A percentile compares a stretch with the other conserved stretches of the same genome.
Conservation (phyloP, 2,329 filamentous ascomycete species). For the Gremmenia infestans region DNA sequence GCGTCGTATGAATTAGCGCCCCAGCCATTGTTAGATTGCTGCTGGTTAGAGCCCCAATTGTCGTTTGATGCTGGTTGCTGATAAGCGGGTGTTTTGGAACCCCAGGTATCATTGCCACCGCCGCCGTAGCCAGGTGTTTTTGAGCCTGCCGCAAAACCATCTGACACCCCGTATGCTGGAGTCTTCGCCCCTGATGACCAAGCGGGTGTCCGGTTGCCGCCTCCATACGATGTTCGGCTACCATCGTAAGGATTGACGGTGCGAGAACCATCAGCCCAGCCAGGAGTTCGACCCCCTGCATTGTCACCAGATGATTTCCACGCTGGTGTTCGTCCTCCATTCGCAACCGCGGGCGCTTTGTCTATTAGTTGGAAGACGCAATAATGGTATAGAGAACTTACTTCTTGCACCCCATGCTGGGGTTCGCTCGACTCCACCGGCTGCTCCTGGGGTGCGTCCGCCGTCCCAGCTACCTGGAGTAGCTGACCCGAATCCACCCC, state of each 20-base stretch:
- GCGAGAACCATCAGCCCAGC: slow-evolving; percentile 64
- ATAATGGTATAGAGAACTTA: slow-evolving; percentile 41
- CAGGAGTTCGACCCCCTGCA: slow-evolving; percentile 54
- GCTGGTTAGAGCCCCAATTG: slow-evolving; percentile 21
- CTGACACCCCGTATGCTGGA: slow-evolving; percentile 47
- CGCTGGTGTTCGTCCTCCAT: slow-evolving; percentile 57
- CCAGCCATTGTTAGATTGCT: slow-evolving; percentile 36
- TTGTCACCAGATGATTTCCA: slow-evolving; percentile 50
- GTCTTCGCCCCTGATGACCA: slow-evolving; percentile 78
- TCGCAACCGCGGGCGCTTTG: slow-evolving; percentile 50
- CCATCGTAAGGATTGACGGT: slow-evolving; percentile 62
- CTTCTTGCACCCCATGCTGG: slow-evolving; percentile 69
- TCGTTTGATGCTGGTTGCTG: slow-evolving; percentile 59
- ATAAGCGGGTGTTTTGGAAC: slow-evolving; percentile 63
- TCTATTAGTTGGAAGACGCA: slow-evolving; percentile 13
- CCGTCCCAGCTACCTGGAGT: slow-evolving; percentile 56
- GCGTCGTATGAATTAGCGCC: slow-evolving; percentile 54
- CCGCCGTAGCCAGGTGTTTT: slow-evolving; percentile 73
- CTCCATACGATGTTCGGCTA: slow-evolving; percentile 68
- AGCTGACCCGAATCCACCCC: slow-evolving; percentile 43
- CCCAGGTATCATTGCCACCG: slow-evolving; percentile 57
- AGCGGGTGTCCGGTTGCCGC: slow-evolving; percentile 65
- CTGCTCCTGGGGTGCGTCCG: slow-evolving; percentile 63
- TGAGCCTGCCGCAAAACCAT: slow-evolving; percentile 62
- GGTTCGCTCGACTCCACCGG: slow-evolving; percentile 59